Evolutionary conservation across 2,329 filamentous ascomycete species (phyloP), one percentile per base, ranked within the genome.

Genomic region (Sphaceloma murrayae): DNA sequence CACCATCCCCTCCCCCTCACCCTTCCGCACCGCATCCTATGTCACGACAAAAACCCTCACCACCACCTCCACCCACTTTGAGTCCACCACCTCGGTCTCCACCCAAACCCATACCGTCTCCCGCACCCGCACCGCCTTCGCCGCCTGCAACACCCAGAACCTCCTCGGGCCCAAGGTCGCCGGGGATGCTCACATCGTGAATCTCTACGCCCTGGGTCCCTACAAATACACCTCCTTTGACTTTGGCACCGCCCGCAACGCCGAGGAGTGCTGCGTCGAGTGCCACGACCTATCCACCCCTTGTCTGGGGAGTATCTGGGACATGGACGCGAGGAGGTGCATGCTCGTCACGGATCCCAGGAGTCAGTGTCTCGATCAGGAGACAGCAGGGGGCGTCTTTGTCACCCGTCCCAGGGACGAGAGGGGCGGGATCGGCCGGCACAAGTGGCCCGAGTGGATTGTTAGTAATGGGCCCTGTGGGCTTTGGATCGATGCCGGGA

Each of bases 61-160:
- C 16, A 32, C 33, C 16, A 38, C 46, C 39, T 34, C 39, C 4
- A 49, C 45, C 16, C 7, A 42, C 9, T 39, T 21, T 17, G 17
- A 24, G 4, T 45, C 48, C 7, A 24, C 43, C 14, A 49, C 48
- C 29, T 30, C 29, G 16, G 14, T 27, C 18, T 40, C 46, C 32
- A 49, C 46, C 5, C 38, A 21, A 11, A 32, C 42, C 40, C 43
- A 46, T 17, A 47, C 34, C 29, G 40, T 49, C 33, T 40, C 45
- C 19, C 47, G 45, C 3, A 49, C 48, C 16, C 13, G 26, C 27
- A 47, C 36, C 13, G 38, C 45, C 13, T 43, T 46, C 19, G 40
- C 40, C 14, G 48, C 48, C 16, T 49, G 48, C 31, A 34, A 42
- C 13, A 49, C 48, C 30, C 42, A 46, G 29, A 49, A 49, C 34